Base-by-base conservation (phyloP, 2,329 filamentous ascomycete genomes). In the Venturia effusa region DNA sequence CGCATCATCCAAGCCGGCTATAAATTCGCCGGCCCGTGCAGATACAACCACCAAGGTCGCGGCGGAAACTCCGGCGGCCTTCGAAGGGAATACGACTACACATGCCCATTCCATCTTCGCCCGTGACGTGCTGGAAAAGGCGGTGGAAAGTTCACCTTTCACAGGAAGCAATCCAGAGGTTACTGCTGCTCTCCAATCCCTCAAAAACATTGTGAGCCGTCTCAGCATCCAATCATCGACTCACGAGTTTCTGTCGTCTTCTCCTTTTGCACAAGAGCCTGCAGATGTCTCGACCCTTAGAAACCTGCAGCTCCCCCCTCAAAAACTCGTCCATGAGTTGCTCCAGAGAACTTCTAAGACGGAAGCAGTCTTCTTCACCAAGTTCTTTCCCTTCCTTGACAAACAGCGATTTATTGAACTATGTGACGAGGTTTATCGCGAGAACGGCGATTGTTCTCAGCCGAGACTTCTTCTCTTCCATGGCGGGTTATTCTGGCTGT, bases 31-130 rank as follows among this genome's bases (percentile, higher is more conserved):
- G 2, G 30, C 32, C 5, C n/a, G 34, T 45, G 30, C 8, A n/a
- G 43, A 66, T 22, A 64, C 54, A 55, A 68, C 65, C 10, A 65
- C 62, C 22, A 34, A 61, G 15, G 62, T 62, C 45, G 39, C 64
- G 59, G 65, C 64, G 39, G 37, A 67, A 61, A 64, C 70, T 66
- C 59, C 66, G 66, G 37, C 68, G 67, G 51, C 72, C 2, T 82
- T 80, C 59, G 80, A 82, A 66, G 80, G 79, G 3, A 79, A 79
- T 61, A 80, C 80, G 0, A 78, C 80, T 2, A 74, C 81, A 24
- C 74, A 74, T 39, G 74, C 76, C 8, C 80, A 82, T 66, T 81
- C 79, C 0, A 76, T 75, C 3, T 78, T 80, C 69, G 79, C 79
- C 70, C 67, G 73, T 68, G 67, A 78, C 74, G 65, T 77, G 73